Evolutionary conservation across 208 protist genomes (phyloP), one percentile per base, ranked within the genome.

Genomic region (Trypanosoma mega): DNA sequence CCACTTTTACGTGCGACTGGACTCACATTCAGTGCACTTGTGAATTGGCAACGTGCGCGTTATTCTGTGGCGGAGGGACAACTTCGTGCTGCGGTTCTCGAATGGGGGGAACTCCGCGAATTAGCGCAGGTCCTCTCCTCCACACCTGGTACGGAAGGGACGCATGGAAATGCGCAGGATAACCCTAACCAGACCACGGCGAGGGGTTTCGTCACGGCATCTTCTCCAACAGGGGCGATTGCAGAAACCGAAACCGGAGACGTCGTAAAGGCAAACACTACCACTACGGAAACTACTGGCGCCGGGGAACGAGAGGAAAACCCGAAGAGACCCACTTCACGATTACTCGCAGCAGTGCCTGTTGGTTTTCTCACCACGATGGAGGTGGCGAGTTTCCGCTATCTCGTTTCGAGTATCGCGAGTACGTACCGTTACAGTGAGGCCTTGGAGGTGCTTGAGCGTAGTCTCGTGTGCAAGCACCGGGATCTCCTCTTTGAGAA

Each of bases 371-470:
- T 84, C 14, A n/a, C 56, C 23, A 67, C 76, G 27, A 76, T 94
- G 48, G 48, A 75, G 46, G 69, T 59, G 37, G 68, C 72, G 16
- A 84, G 92, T 50, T 74, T 80, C 31, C 57, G 76, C 47, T 87
- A 85, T 60, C 77, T 82, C 39, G 74, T 94, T 23, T 80, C 60
- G 41, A 69, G 87, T 46, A 72, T 92, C 29, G 77, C 84, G 37
- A 74, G 62, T 57, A 91, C 77, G 30, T 97, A 90, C 74, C 86
- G 89, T 57, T 96, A 97, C 70, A 72, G 81, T 27, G 87, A 95
- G 33, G 89, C 86, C 9, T 63, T 97, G 14, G 92, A 96, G 68
- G 61, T 81, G 20, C 74, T 94, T 11, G 92, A 97, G 74, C 55
- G 70, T 54, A 68, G 66, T 31, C 74, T 91, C 14, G 76, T 80